Percentiles rank a stretch among this genome's conserved stretches.
Evolutionary conservation across 331 rosid species (phyloP).

Genomic region (Stylosanthes scabra): DNA sequence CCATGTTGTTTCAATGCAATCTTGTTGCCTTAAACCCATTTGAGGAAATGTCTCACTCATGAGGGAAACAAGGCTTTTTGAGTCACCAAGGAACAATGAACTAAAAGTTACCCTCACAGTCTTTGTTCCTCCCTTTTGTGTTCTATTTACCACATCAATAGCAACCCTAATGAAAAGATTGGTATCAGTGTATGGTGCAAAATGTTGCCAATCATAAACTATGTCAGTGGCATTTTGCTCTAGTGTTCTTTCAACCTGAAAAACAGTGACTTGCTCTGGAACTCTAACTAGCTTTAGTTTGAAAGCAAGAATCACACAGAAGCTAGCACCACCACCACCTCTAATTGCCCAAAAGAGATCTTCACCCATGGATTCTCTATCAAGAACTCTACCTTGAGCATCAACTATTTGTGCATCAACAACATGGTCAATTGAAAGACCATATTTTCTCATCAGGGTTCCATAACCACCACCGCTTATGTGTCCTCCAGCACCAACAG

Average conservation of each 20-base stretch:
- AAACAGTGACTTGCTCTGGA: constrained; percentile 49
- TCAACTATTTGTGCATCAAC: constrained; percentile 53
- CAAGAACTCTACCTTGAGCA: constrained; percentile 46
- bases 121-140: constrained; percentile 33
- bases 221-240: constrained; percentile 41
- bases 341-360: constrained; percentile 56
- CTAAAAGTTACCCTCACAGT: constrained; percentile 37
- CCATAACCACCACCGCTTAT: constrained; percentile 60
- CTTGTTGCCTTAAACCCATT: constrained; percentile 4
- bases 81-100: constrained; percentile 44
- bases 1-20: constrained; percentile 48
- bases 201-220: constrained; percentile 47
- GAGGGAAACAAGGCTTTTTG: constrained; percentile 25
- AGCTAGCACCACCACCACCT: constrained; percentile 58
- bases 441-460: constrained; percentile 53
- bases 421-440: constrained; percentile 51
- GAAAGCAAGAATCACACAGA: constrained; percentile 47
- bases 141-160: constrained; percentile 39
- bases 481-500: constrained; percentile 56
- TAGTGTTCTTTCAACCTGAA: constrained; percentile 37
- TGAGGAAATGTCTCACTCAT: background rate
- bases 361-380: constrained; percentile 49
- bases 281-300: constrained; percentile 45
- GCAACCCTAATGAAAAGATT: constrained; percentile 45
- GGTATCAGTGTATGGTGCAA: constrained; percentile 38